A percentile compares a stretch with the other conserved stretches of the same genome.
These are phyloP conservation scores for Quercus engelmannii DNA, from an alignment of 306 rosid species.

Conservation along the genomic window DNA sequence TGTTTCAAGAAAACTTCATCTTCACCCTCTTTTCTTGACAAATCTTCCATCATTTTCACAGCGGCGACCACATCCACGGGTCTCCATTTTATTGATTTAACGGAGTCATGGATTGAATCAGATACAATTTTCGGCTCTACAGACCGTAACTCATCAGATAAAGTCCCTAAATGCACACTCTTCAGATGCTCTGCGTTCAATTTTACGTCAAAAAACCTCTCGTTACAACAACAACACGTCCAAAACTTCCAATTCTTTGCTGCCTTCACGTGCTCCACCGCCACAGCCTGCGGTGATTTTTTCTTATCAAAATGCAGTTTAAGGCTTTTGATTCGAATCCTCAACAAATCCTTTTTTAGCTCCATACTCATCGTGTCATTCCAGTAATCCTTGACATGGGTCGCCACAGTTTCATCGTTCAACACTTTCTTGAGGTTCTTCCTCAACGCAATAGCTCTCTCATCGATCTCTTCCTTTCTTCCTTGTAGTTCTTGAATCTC, in stretches of 20 bases:
- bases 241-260: neutral
- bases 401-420: no score
- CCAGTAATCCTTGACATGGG: neutral
- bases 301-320: neutral
- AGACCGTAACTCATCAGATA: neutral
- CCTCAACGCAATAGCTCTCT: no score
- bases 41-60: neutral
- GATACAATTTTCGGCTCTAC: neutral
- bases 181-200: neutral
- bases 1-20: no score
- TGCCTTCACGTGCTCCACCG: neutral
- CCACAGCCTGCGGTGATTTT: no score
- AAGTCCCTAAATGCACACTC: neutral
- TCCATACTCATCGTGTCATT: neutral
- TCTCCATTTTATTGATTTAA: neutral
- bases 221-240: neutral
- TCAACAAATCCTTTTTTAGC: neutral
- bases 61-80: neutral
- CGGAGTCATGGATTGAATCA: no score
- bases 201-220: neutral
- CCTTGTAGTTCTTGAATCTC: no score
- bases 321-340: neutral
- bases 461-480: no score
- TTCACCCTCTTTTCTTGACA: neutral
- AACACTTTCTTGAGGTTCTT: no score